Percentiles rank a stretch among this genome's conserved stretches.
Evolutionary conservation across 208 protist species (phyloP).

Genomic region (Blechomonas ayalai): DNA sequence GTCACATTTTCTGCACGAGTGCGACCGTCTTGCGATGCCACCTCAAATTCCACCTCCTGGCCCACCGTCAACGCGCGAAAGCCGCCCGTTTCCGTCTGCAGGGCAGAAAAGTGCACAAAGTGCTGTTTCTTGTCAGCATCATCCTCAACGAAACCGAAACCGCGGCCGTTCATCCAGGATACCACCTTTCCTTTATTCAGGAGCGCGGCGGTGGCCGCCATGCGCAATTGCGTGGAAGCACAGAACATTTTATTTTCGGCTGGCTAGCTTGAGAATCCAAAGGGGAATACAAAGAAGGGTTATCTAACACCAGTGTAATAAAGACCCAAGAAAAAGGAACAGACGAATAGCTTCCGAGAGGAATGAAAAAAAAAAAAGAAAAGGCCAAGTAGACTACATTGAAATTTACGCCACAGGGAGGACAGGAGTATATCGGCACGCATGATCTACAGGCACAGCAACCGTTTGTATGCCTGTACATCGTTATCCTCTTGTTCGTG

Average conservation of each 20-base stretch:
- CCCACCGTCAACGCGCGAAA: slow-evolving; percentile 77
- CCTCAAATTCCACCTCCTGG: slow-evolving; percentile 90
- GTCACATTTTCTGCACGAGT: slow-evolving; percentile 88
- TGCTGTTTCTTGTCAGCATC: slow-evolving; percentile 86
- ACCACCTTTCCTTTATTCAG: slow-evolving; percentile 86
- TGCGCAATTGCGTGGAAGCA: slow-evolving; percentile 32
- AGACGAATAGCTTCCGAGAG: neutral
- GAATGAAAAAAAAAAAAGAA: slow-evolving; percentile 1
- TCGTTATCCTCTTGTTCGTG: too few relatives aligned
- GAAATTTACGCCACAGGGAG: neutral
- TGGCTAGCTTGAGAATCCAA: neutral
- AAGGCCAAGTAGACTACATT: neutral
- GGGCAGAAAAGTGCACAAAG: slow-evolving; percentile 89
- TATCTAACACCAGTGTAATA: neutral
- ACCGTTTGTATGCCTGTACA: too few relatives aligned
- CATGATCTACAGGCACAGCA: too few relatives aligned
- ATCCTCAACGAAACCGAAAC: slow-evolving; percentile 90
- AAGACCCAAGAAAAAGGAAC: slow-evolving; percentile 2
- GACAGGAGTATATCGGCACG: too few relatives aligned
- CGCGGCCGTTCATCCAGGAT: slow-evolving; percentile 83
- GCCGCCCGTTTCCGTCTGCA: slow-evolving; percentile 85
- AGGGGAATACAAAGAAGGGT: neutral
- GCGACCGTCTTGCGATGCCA: slow-evolving; percentile 76
- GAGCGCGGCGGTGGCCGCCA: slow-evolving; percentile 42
- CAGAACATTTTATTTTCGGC: slow-evolving; percentile 59